Conservation (phyloP, 2,329 filamentous ascomycete species). For the Hymenoscyphus albidus region DNA sequence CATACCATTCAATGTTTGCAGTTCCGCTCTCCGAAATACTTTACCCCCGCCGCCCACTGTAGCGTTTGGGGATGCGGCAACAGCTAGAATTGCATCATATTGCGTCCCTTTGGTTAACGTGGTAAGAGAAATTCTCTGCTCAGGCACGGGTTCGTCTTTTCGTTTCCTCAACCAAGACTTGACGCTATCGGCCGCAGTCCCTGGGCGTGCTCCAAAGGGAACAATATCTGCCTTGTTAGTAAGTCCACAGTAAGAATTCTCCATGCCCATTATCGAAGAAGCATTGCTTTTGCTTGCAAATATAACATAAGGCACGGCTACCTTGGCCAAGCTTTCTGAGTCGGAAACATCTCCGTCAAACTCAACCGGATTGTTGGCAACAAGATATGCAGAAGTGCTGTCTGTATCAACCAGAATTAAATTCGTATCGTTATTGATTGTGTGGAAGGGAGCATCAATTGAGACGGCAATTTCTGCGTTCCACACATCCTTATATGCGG, state of each 20-base stretch:
- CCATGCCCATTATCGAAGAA: constrained; percentile 61
- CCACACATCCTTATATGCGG: constrained; percentile 57
- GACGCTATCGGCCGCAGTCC: constrained; percentile 43
- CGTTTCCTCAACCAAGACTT: constrained; percentile 65
- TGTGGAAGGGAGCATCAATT: constrained; percentile 73
- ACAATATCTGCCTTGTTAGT: constrained; percentile 60
- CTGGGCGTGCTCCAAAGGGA: constrained; percentile 46
- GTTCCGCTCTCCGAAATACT: constrained; percentile 69
- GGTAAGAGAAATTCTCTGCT: constrained; percentile 83
- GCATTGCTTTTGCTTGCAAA: constrained; percentile 67
- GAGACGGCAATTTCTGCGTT: constrained; percentile 80
- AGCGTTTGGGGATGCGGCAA: constrained; percentile 49
- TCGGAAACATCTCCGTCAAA: constrained; percentile 44
- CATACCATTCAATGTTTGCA: constrained; percentile 73
- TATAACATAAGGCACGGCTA: constrained; percentile 67
- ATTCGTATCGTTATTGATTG: constrained; percentile 46
- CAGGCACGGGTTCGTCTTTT: constrained; percentile 63
- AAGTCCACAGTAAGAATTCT: constrained; percentile 80
- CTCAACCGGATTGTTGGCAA: constrained; percentile 68
- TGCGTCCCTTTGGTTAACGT: constrained; percentile 67
- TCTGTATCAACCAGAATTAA: constrained; percentile 85
- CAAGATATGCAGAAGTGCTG: constrained; percentile 70
- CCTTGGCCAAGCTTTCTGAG: constrained; percentile 50
- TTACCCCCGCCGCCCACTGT: constrained; percentile 68
- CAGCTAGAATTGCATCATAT: constrained; percentile 73